Conservation (phyloP, 768 basidiomycete species). For the Pisolithus marmoratus region DNA sequence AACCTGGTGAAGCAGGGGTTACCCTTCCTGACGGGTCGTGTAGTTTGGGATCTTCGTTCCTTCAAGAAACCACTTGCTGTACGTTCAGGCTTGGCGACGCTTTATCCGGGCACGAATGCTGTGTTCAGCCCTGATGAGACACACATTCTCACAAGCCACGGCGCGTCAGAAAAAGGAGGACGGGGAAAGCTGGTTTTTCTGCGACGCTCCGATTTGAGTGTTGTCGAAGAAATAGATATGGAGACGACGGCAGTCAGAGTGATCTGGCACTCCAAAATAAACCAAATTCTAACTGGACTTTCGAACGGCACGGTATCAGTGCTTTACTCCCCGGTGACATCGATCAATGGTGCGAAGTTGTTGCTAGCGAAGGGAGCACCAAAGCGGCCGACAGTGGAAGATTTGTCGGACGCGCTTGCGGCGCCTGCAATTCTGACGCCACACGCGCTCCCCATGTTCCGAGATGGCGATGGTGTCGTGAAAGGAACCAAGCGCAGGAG, state of each 20-base stretch:
- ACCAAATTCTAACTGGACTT: conserved; percentile 86
- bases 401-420: conserved; percentile 81
- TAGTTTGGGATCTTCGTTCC: conserved; percentile 92
- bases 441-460: conserved; percentile 88
- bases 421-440: conserved; percentile 90
- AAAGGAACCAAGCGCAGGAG: conserved; percentile 80
- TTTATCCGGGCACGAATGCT: conserved; percentile 92
- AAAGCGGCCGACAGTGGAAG: conserved; percentile 76
- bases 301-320: conserved; percentile 86
- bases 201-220: conserved; percentile 61
- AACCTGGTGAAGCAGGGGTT: background rate
- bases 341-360: conserved; percentile 89
- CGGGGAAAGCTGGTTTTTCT: conserved; percentile 72
- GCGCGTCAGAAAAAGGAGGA: conserved; percentile 59
- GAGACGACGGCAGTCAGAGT: conserved; percentile 85
- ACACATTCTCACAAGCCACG: conserved; percentile 79
- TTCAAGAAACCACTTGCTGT: conserved; percentile 85
- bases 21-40: conserved; percentile 1
- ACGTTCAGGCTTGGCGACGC: conserved; percentile 57
- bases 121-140: conserved; percentile 94
- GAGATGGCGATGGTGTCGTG: conserved; percentile 65
- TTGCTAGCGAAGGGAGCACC: conserved; percentile 83
- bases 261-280: conserved; percentile 95
- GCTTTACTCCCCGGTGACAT: conserved; percentile 87
- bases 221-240: conserved; percentile 61